Conservation (phyloP, 2,329 filamentous ascomycete species). For the Verticillium klebahnii region DNA sequence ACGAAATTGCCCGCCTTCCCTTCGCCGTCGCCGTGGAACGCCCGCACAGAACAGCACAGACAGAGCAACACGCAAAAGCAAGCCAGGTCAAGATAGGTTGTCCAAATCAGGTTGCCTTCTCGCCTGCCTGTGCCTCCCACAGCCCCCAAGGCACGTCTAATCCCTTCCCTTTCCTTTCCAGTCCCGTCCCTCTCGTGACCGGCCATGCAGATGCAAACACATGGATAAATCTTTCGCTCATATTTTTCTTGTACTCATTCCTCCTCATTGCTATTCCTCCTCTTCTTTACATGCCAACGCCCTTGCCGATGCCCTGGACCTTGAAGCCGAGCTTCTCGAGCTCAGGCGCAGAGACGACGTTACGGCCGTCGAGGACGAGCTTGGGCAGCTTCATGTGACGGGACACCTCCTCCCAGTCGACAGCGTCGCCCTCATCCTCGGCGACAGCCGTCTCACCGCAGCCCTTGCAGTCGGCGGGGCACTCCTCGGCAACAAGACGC, state of each 20-base stretch:
- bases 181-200: background rate
- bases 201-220: background rate
- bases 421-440: slow-evolving; percentile 33
- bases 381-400: slow-evolving; percentile 14
- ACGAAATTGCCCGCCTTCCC: background rate
- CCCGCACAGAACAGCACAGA: background rate
- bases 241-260: background rate
- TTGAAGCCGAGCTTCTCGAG: slow-evolving; percentile 29
- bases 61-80: background rate
- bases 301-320: slow-evolving; percentile 33
- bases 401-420: slow-evolving; percentile 41
- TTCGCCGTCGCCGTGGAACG: background rate
- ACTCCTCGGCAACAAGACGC: slow-evolving; percentile 30
- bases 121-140: background rate
- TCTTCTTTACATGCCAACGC: slow-evolving; percentile 39
- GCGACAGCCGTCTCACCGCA: slow-evolving; percentile 27
- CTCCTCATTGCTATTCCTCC: background rate
- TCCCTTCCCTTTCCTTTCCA: background rate
- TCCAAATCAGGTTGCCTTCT: background rate
- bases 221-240: background rate
- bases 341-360: slow-evolving; percentile 12
- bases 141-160: background rate
- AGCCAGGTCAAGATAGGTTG: background rate
- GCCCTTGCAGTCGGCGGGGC: slow-evolving; percentile 43
- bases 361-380: slow-evolving; percentile 14